These are phyloP conservation scores for Cladosporium oxysporum DNA, from an alignment of 2,329 filamentous ascomycete species.

Conservation along the genomic window DNA sequence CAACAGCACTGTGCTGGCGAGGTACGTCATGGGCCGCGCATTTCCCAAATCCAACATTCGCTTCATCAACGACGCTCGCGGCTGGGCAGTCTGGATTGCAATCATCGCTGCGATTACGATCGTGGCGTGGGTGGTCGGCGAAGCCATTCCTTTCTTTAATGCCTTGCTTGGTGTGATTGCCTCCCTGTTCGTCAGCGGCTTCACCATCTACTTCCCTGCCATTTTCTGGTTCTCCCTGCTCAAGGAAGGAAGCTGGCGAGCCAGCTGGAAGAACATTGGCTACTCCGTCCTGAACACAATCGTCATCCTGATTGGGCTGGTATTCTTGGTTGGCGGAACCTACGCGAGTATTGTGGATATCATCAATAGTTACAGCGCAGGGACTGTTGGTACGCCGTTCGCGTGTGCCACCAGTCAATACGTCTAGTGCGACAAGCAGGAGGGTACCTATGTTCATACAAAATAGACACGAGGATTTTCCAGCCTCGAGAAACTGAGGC, in stretches of 20 bases:
- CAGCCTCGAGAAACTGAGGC: not conserved
- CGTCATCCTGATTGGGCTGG: conserved; percentile 72
- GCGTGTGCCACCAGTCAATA: conserved; percentile 57
- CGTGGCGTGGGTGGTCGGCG: conserved; percentile 84
- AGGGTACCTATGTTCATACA: not conserved
- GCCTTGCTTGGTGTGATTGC: conserved; percentile 72
- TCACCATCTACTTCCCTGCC: conserved; percentile 77
- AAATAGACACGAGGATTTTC: not conserved
- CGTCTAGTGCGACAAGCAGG: not conserved
- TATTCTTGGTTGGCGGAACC: conserved; percentile 80
- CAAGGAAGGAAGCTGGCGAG: conserved; percentile 69
- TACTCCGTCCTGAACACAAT: conserved; percentile 68
- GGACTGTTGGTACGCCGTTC: conserved; percentile 70
- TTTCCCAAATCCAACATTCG: conserved; percentile 80
- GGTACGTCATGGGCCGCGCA: conserved; percentile 88
- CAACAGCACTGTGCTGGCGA: conserved; percentile 85
- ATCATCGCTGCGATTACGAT: conserved; percentile 80
- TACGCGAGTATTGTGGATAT: conserved; percentile 74
- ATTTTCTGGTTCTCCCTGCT: conserved; percentile 88
- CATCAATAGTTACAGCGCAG: conserved; percentile 67
- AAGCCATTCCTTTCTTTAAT: conserved; percentile 91
- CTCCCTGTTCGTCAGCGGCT: conserved; percentile 85
- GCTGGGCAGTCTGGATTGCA: conserved; percentile 75
- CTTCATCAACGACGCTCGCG: conserved; percentile 74
- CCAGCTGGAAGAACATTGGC: conserved; percentile 52